Base-by-base conservation (phyloP, 495 filamentous ascomycete genomes). In the Copromyces sp. region DNA sequence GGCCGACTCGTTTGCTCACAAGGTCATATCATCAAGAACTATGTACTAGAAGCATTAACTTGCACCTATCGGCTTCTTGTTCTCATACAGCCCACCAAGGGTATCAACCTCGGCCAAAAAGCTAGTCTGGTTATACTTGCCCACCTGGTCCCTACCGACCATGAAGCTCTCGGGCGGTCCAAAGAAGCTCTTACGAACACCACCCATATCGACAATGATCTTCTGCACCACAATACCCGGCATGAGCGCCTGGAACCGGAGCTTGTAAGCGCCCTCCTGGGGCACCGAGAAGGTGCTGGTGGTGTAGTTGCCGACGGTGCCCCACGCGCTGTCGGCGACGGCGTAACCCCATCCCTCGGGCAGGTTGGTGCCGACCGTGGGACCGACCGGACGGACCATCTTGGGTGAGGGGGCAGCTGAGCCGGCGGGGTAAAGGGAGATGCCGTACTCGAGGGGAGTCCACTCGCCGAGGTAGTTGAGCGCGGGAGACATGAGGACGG, bases 151-250 rank as follows among this genome's bases (percentile, higher is more conserved):
- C 14, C 79, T 78, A 3, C 85, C 85, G 0, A 87, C 84, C 41
- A 82, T 81, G 70, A 85, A 86, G 73, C 89, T 91, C 86, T 91
- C 89, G 5, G 90, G 90, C 70, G 91, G 91, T 2, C 91, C 91
- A 47, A 92, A 78, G 78, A 92, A 93, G 69, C 86, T 89, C 38
- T 81, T 78, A 69, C 87, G 82, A 8, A 92, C 87, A n/a, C 90
- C 91, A 1, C 91, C 91, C 68, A 93, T 74, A 79, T 93, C 84
- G 4, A 93, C 69, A 8, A 92, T 82, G 39, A 92, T 82, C 81
- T 91, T 92, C 82, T 92, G 88, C 65, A 93, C 82, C n/a, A 91
- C 82, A 2, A 92, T 81, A 29, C 88, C 88, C 45, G 89, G 85
- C 82, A 91, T 87, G 69, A 91, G 80, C 35, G 86, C 83, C 87